Evolutionary conservation across 2,329 filamentous ascomycete genomes (phyloP).

Genomic region (Monilinia fructicola): DNA sequence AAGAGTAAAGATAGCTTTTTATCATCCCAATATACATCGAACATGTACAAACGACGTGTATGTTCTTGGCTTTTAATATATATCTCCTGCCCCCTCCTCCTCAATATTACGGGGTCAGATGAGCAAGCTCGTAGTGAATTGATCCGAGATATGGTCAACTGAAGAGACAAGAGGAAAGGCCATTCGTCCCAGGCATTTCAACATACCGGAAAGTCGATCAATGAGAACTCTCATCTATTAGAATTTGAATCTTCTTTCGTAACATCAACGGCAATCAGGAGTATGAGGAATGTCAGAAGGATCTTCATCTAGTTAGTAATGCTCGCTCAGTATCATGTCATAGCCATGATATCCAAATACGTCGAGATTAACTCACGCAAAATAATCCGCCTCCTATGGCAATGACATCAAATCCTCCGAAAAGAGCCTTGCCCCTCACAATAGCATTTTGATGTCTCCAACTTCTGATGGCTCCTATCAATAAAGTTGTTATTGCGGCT

Average conservation of each 20-base stretch:
- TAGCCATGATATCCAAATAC: not conserved
- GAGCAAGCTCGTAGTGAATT: not conserved
- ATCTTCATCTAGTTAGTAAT: conserved; percentile 29
- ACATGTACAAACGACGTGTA: not conserved
- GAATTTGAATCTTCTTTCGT: conserved; percentile 32
- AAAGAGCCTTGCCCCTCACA: conserved; percentile 54
- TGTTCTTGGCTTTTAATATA: conserved; percentile 12
- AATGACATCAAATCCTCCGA: conserved; percentile 59
- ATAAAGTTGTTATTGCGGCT: conserved; percentile 44
- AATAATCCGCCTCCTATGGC: conserved; percentile 48
- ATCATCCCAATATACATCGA: not conserved
- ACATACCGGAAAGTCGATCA: not conserved
- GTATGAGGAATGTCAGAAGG: conserved; percentile 35
- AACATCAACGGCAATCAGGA: conserved; percentile 38
- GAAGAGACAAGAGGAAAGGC: conserved; percentile 8
- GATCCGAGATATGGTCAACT: not conserved
- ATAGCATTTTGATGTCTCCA: conserved; percentile 62
- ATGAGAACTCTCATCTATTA: not conserved
- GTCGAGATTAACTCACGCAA: conserved; percentile 46
- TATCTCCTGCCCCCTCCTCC: not conserved
- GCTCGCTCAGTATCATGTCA: not conserved
- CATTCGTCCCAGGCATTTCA: conserved; percentile 5
- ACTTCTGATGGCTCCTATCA: conserved; percentile 58
- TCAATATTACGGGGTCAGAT: not conserved
- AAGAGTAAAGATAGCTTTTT: not conserved